Percentiles rank a stretch among this genome's conserved stretches.
phyloP scores from a whole-genome alignment of 2,329 filamentous ascomycete species.

The Colletotrichum filicis region DNA sequence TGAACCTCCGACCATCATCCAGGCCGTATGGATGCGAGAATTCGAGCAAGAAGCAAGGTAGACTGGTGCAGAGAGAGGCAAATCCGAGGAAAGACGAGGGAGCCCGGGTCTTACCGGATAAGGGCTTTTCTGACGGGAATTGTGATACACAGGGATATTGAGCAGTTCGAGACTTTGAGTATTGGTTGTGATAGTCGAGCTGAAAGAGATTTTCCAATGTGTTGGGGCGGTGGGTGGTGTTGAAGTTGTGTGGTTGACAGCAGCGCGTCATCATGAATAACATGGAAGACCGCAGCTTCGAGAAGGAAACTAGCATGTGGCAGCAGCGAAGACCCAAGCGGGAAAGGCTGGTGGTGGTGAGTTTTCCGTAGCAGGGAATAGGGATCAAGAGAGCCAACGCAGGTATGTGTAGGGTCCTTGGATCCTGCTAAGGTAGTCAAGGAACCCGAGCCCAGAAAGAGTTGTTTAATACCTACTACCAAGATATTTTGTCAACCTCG shows the following conservation, averaged over 20 bases:
- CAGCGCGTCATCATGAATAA: conserved; percentile 15
- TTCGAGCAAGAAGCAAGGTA: conserved; percentile 1
- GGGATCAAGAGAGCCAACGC: not conserved
- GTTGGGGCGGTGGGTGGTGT: not conserved
- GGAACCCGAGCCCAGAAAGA: conserved; percentile 16
- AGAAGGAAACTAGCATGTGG: not conserved
- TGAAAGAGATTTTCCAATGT: not conserved
- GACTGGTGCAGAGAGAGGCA: conserved; percentile 23
- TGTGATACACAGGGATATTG: conserved; percentile 37
- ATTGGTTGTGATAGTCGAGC: not conserved
- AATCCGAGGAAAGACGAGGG: conserved; percentile 12
- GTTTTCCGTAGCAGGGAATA: conserved; percentile 9
- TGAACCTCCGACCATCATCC: not conserved
- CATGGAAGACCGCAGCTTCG: conserved; percentile 23
- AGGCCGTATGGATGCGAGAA: not conserved
- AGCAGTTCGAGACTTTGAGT: not conserved
- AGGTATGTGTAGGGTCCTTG: conserved; percentile 9
- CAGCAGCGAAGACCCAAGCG: conserved; percentile 7
- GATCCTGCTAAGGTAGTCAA: conserved; percentile 5
- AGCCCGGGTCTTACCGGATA: conserved; percentile 36
- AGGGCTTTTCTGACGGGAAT: conserved; percentile 37
- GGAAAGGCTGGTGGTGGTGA: not conserved
- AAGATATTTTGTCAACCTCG: not conserved
- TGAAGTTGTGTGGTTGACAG: not conserved
- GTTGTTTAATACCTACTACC: not conserved